Percentiles rank a stretch among this genome's conserved stretches.
phyloP scores from a whole-genome alignment of 2,329 filamentous ascomycete species.

The Trichoderma atrobrunneum region DNA sequence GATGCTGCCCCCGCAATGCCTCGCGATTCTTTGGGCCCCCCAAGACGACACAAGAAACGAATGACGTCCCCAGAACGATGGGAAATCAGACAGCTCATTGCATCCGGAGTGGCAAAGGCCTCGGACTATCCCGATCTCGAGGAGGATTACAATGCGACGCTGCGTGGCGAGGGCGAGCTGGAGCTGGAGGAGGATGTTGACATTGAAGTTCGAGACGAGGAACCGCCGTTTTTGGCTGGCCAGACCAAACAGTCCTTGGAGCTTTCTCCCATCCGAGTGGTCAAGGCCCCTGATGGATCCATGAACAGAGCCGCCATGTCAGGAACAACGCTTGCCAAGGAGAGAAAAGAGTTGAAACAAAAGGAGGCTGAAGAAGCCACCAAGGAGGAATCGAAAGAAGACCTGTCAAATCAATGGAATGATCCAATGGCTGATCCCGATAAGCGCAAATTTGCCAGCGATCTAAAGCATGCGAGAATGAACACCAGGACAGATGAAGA shows the following conservation, averaged over 20 bases:
- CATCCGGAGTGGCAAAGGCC: constrained; percentile 88
- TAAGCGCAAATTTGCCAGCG: constrained; percentile 83
- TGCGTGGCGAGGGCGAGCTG: constrained; percentile 81
- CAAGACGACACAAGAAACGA: constrained; percentile 72
- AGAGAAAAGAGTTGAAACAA: constrained; percentile 82
- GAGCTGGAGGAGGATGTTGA: constrained; percentile 96
- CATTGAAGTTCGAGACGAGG: constrained; percentile 93
- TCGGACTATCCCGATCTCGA: constrained; percentile 93
- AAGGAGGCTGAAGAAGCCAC: constrained; percentile 76
- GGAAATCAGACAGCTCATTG: constrained; percentile 96
- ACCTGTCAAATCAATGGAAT: constrained; percentile 89
- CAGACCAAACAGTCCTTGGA: constrained; percentile 97
- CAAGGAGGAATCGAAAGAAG: constrained; percentile 74
- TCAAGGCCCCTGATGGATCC: constrained; percentile 97
- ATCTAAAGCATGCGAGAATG: constrained; percentile 67
- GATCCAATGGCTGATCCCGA: constrained; percentile 91
- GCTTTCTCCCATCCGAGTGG: constrained; percentile 89
- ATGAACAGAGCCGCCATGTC: constrained; percentile 96
- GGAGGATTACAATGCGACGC: constrained; percentile 85
- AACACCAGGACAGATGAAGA: constrained; percentile 64
- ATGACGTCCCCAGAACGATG: constrained; percentile 96
- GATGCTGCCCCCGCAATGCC: constrained; percentile 38
- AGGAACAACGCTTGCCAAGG: constrained; percentile 82
- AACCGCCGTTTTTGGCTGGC: constrained; percentile 90
- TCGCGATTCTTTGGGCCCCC: constrained; percentile 40